A percentile compares a stretch with the other conserved stretches of the same genome.
These are phyloP conservation scores for Dichotomocladium elegans DNA, from an alignment of 371 early-diverging fungal genomes.

Conservation along the genomic window DNA sequence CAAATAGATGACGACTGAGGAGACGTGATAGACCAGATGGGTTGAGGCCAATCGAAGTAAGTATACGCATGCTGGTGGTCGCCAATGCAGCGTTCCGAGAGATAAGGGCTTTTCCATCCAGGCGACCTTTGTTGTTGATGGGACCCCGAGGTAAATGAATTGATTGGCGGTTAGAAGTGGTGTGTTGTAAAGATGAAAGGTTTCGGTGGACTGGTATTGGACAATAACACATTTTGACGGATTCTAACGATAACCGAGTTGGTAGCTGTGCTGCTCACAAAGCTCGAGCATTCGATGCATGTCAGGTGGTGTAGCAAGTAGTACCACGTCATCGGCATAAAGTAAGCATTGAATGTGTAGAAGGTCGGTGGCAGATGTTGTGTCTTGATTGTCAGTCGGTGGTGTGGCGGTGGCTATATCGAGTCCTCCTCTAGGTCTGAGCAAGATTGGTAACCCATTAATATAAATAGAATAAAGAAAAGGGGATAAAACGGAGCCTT, in stretches of 20 bases:
- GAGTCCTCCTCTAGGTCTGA: too few species aligned
- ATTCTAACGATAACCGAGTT: slow-evolving; percentile 13
- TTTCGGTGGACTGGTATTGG: background rate
- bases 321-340: slow-evolving; percentile 18
- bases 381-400: too few species aligned
- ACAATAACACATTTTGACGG: slow-evolving; percentile 13
- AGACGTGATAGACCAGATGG: slow-evolving; percentile 3
- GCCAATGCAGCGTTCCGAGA: too few species aligned
- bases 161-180: background rate
- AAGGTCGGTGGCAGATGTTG: too few species aligned
- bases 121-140: background rate
- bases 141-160: background rate
- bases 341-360: too few species aligned
- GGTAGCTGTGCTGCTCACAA: slow-evolving; percentile 4
- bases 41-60: slow-evolving; percentile 3
- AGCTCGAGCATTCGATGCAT: slow-evolving; percentile 1
- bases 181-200: background rate
- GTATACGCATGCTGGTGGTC: slow-evolving; percentile 1
- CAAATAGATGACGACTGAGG: background rate
- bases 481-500: too few species aligned
- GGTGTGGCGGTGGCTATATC: too few species aligned
- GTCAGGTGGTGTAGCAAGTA: background rate
- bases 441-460: too few species aligned
- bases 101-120: background rate
- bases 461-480: too few species aligned